Evolutionary conservation across 495 filamentous ascomycete species (phyloP).

Genomic region (Penicillium desertorum): DNA sequence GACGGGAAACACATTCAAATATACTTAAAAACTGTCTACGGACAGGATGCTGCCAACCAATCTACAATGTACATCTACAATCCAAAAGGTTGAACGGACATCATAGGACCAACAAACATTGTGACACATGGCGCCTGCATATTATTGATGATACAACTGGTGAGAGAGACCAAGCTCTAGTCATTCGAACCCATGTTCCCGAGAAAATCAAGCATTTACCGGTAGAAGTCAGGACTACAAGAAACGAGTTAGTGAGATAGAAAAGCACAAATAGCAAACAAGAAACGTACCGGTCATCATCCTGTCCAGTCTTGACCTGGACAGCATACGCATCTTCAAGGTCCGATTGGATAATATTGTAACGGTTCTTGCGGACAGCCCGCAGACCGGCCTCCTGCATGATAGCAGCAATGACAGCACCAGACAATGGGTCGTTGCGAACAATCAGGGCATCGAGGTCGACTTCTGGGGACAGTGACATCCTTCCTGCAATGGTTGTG

Average conservation of each 20-base stretch:
- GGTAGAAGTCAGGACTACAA: constrained; percentile 57
- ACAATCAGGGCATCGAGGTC: constrained; percentile 94
- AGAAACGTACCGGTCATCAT: constrained; percentile 57
- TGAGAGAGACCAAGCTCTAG: constrained; percentile 25
- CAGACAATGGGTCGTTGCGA: constrained; percentile 90
- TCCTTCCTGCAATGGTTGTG: constrained; percentile 90
- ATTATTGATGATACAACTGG: constrained; percentile 44
- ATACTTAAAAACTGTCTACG: neutral
- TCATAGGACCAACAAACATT: constrained; percentile 14
- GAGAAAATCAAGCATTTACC: constrained; percentile 31
- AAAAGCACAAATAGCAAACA: neutral
- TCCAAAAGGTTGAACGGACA: neutral
- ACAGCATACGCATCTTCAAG: constrained; percentile 93
- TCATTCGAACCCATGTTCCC: constrained; percentile 22
- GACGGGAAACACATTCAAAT: neutral
- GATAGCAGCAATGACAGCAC: constrained; percentile 95
- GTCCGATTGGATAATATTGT: constrained; percentile 97
- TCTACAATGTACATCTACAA: constrained; percentile 1
- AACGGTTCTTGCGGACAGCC: constrained; percentile 95
- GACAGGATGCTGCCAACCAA: neutral
- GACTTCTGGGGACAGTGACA: constrained; percentile 94
- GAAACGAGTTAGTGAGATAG: constrained; percentile 20
- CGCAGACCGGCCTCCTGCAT: constrained; percentile 98
- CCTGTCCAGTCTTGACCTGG: constrained; percentile 86
- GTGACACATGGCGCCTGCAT: constrained; percentile 30